Conservation (phyloP, 306 rosid species). For the Prunus fruticosa region DNA sequence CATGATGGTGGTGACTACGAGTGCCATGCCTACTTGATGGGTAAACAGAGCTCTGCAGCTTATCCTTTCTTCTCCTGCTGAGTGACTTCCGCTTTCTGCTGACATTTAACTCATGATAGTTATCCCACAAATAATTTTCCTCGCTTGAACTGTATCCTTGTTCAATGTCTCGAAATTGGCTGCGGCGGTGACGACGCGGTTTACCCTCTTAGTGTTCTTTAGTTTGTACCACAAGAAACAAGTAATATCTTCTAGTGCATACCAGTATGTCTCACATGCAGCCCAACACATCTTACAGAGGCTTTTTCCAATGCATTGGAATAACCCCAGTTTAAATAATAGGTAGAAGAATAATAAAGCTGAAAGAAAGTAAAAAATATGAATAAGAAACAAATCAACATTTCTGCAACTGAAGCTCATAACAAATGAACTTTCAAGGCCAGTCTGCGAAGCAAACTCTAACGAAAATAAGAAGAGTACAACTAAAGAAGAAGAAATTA, state of each 20-base stretch:
- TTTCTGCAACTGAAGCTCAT: not conserved
- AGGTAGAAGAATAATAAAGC: slow-evolving; percentile 38
- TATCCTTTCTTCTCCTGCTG: slow-evolving; percentile 21
- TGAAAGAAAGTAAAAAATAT: not conserved
- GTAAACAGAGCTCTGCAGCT: not conserved
- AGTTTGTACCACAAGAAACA: slow-evolving; percentile 45
- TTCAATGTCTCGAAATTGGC: slow-evolving; percentile 34
- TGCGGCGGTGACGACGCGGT: slow-evolving; percentile 18
- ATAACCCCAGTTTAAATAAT: slow-evolving; percentile 49
- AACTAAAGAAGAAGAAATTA: not conserved
- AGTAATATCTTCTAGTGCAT: slow-evolving; percentile 34
- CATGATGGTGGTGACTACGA: slow-evolving; percentile 5
- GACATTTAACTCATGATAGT: slow-evolving; percentile 6
- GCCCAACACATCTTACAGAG: slow-evolving; percentile 50
- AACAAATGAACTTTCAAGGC: not conserved
- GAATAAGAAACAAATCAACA: not conserved
- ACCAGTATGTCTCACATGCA: slow-evolving; percentile 44
- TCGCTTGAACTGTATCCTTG: slow-evolving; percentile 34
- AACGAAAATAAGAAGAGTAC: not conserved
- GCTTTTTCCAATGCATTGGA: slow-evolving; percentile 51
- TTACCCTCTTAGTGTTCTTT: slow-evolving; percentile 43
- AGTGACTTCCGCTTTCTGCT: slow-evolving; percentile 21
- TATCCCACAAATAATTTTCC: slow-evolving; percentile 12
- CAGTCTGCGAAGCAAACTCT: not conserved
- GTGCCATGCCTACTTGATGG: slow-evolving; percentile 4